Base-by-base conservation (phyloP, 2,329 filamentous ascomycete species). In the Nemania sp. region DNA sequence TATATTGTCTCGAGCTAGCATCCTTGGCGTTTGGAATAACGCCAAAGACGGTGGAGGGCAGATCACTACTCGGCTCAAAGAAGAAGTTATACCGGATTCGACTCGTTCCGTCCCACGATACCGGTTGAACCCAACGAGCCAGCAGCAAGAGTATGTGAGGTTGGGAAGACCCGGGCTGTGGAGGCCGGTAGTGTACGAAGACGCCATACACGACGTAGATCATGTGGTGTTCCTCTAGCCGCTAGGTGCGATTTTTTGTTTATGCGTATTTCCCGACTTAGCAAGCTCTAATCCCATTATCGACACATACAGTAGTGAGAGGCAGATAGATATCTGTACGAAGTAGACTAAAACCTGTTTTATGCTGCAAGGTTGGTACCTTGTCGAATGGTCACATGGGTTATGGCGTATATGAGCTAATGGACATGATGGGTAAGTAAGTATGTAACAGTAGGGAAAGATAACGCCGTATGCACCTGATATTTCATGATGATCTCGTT, bases 341-440 rank as follows among this genome's bases (percentile, higher is more conserved):
- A n/a, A n/a, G 8, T 4, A 11, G 28, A 31, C 9, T 11, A 9
- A 31, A 11, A 31, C 9, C 9, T 11, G 11, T 9, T 31, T 14
- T 31, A 31, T 48, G 44, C 20, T 44, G 34, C 54, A 56, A 45
- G 54, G 43, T 49, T 37, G 11, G 22, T 30, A 45, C 49, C 49
- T 33, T 19, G 41, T 56, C 15, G 24, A 49, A 23, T 19, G 33
- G 34, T 48, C 49, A 56, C 53, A 48, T 52, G 49, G 49, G 4
- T 36, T 39, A 33, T 49, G 26, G 33, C 37, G 20, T 24, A 19
- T 37, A 45, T 22, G 30, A 39, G 30, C 31, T 44, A 46, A 39
- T 37, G 37, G 37, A 41, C 30, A 30, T n/a, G 28, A 41, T 15
- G 24, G 44, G 14, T 26, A 31, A 26, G 24, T 17, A 26, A 23